Evolutionary conservation across 2,329 filamentous ascomycete species (phyloP), one percentile per base, ranked within the genome.

Genomic region (Penicillium verrucosum): DNA sequence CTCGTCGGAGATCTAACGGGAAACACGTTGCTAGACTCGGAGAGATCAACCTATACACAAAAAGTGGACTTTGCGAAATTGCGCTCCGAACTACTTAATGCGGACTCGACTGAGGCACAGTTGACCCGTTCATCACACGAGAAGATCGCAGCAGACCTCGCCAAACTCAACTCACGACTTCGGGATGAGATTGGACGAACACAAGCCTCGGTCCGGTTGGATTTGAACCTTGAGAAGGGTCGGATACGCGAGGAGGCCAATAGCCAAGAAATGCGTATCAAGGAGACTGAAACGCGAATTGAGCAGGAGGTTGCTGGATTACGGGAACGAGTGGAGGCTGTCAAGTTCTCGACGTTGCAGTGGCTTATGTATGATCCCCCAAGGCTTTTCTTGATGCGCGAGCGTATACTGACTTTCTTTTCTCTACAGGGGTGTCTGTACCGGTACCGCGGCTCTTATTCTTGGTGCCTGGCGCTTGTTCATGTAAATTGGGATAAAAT

Each of bases 61-160:
- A 97, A 97, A 75, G 94, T 97, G 61, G 94, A 99, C 77, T 97
- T 99, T 71, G 92, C 93, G 59, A 97, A 97, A 79, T 86, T 97
- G 42, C 90, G 94, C 64, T 95, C 91, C 56, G 94, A 99, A 75
- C 86, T 99, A 23, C 84, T 97, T 23, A 92, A 91, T 6, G 88
- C 92, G 48, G 94, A 97, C 78, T 92, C 89, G 64, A 94, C 90
- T 51, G 94, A 99, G 79, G 87, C 89, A 27, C 89, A 90, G 66
- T 85, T 95, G 41, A 97, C 94, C 27, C 87, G 92, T 50, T 87
- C 89, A 12, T 89, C 92, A 25, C 92, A 99, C 77, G 94, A 99
- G 76, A 87, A 92, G 21, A 82, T 99, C 56, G 91, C 90, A 50
- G 97, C 96, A 71, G 94, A 99, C 73, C 86, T 99, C 58, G 90